phyloP scores from a whole-genome alignment of 2,329 filamentous ascomycete species.

The Ophiostoma australiae region DNA sequence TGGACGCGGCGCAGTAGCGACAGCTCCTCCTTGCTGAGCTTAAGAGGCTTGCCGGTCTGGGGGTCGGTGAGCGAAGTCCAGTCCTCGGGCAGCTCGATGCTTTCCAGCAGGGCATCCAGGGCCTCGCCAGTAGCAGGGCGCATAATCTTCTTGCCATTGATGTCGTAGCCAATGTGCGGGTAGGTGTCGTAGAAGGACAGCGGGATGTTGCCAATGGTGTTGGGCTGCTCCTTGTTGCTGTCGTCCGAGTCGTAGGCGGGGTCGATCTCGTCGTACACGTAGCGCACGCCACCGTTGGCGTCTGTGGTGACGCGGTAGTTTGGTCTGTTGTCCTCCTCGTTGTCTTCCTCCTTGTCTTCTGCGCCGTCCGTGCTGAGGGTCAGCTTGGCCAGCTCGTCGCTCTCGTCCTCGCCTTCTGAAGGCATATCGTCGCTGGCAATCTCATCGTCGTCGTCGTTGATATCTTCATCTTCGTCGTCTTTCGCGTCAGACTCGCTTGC shows the following conservation, averaged over 20 bases:
- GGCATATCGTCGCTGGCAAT: constrained; percentile 40
- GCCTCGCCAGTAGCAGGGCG: constrained; percentile 91
- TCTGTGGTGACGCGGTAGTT: constrained; percentile 63
- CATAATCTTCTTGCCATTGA: constrained; percentile 98
- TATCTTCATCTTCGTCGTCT: constrained; percentile 39
- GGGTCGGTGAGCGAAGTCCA: constrained; percentile 97
- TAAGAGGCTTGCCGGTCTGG: constrained; percentile 84
- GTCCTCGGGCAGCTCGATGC: constrained; percentile 92
- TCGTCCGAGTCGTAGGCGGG: constrained; percentile 96
- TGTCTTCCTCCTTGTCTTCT: constrained; percentile 34
- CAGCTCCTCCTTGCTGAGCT: constrained; percentile 81
- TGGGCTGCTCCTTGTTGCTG: constrained; percentile 67
- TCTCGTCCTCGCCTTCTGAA: constrained; percentile 40
- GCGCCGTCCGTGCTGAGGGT: constrained; percentile 34
- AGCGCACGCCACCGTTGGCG: constrained; percentile 85
- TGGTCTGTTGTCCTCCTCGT: constrained; percentile 39
- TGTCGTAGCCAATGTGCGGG: constrained; percentile 97
- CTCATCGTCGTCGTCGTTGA: constrained; percentile 46
- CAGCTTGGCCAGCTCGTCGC: constrained; percentile 37
- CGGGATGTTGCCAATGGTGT: constrained; percentile 94
- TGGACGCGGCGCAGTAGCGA: constrained; percentile 85
- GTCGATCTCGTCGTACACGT: constrained; percentile 89
- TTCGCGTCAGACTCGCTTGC: constrained; percentile 35
- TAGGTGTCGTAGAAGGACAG: constrained; percentile 95
- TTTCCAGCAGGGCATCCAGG: constrained; percentile 87